Evolutionary conservation across 2,329 filamentous ascomycete species (phyloP).

Genomic region (Phialemoniopsis sp.): DNA sequence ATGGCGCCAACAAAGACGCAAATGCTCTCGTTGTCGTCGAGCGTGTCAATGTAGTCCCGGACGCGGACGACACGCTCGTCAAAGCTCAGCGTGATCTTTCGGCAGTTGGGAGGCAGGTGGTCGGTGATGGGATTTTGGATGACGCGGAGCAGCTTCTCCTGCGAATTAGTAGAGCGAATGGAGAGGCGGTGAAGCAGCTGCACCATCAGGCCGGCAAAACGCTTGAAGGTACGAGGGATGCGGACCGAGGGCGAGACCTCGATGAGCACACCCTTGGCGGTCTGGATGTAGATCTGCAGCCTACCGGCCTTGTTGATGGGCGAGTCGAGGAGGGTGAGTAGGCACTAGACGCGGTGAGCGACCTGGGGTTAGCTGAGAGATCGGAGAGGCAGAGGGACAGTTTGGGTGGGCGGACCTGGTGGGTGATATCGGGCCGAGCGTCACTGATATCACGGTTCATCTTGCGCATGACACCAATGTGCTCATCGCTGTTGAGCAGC

Average conservation of each 20-base stretch:
- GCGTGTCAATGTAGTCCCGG: slow-evolving; percentile 78
- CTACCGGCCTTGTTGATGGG: slow-evolving; percentile 98
- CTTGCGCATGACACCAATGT: slow-evolving; percentile 98
- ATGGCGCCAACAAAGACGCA: slow-evolving; percentile 98
- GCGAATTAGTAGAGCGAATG: slow-evolving; percentile 92
- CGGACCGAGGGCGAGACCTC: slow-evolving; percentile 97
- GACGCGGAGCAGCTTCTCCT: slow-evolving; percentile 95
- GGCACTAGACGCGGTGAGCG: slow-evolving; percentile 58
- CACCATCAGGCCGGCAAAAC: slow-evolving; percentile 97
- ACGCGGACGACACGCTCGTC: slow-evolving; percentile 85
- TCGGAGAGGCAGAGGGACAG: slow-evolving; percentile 10
- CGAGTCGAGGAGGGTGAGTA: slow-evolving; percentile 94
- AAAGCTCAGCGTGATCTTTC: slow-evolving; percentile 95
- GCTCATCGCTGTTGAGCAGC: slow-evolving; percentile 96
- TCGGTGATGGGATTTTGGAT: slow-evolving; percentile 98
- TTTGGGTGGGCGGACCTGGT: slow-evolving; percentile 65
- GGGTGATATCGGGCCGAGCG: slow-evolving; percentile 94
- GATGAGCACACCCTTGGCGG: slow-evolving; percentile 93
- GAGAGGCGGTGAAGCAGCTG: slow-evolving; percentile 93
- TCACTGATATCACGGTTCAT: slow-evolving; percentile 99
- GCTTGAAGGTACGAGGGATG: slow-evolving; percentile 97
- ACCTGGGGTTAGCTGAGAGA: slow-evolving; percentile 4
- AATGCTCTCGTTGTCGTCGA: slow-evolving; percentile 83
- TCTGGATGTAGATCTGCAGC: slow-evolving; percentile 98
- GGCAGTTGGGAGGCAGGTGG: slow-evolving; percentile 92